Percentiles rank a stretch among this genome's conserved stretches.
Evolutionary conservation across 768 basidiomycete species (phyloP).

Genomic region (Lanmaoa pseudosensibilis): DNA sequence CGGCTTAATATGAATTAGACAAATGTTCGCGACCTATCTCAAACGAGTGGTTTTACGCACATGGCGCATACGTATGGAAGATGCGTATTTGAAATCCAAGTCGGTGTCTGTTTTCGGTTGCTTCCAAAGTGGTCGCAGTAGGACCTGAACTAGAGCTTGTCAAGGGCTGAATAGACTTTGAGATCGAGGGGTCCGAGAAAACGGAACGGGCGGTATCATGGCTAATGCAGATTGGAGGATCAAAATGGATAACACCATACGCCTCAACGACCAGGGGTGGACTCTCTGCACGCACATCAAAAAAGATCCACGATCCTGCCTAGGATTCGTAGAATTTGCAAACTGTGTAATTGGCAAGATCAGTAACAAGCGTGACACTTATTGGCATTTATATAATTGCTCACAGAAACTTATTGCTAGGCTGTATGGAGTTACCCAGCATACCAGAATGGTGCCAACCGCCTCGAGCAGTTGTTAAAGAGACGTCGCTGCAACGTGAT

Average conservation of each 20-base stretch:
- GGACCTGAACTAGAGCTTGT: background rate
- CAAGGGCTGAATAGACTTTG: background rate
- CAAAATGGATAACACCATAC: background rate
- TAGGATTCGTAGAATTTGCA: background rate
- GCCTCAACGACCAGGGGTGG: background rate
- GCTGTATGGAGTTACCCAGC: background rate
- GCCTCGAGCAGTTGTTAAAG: too few relatives aligned
- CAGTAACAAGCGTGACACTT: too few relatives aligned
- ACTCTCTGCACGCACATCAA: background rate
- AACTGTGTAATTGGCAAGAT: background rate
- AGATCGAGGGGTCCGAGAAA: background rate
- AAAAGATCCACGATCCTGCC: background rate
- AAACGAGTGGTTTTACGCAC: background rate
- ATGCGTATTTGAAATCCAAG: constrained; percentile 18
- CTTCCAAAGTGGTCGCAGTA: background rate
- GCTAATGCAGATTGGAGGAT: background rate
- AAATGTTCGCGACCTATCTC: background rate
- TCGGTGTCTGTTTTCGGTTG: background rate
- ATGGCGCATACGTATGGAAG: background rate
- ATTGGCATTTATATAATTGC: background rate
- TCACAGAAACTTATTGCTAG: background rate
- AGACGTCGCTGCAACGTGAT: background rate
- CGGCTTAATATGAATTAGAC: background rate
- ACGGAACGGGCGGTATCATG: background rate
- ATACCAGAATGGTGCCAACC: background rate